Base-by-base conservation (phyloP, 208 protist genomes). In the Plasmodiophora brassicae region DNA sequence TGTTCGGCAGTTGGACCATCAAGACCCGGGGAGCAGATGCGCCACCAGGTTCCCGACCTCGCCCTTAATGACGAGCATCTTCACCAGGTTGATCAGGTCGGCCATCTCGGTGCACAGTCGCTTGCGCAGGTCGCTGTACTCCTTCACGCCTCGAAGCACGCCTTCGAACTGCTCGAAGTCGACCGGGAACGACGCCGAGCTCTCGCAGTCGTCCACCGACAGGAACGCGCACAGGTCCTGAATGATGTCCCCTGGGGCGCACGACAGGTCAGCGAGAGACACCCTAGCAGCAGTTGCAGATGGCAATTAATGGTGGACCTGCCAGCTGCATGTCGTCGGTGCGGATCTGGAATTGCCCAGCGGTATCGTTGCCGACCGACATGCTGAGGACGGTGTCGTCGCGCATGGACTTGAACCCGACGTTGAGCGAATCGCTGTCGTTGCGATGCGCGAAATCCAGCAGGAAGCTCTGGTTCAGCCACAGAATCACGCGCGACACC, bases 61-160 rank as follows among this genome's bases (percentile, higher is more conserved):
- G 38, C 95, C 96, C 50, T 93, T 92, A 44, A 96, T 93, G 32
- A 97, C 93, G 50, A 97, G 88, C 46, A 94, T 92, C 90, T 97
- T 97, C n/a, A 97, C 89, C 5, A 91, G 90, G 22, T 94, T 89
- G 8, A 95, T 94, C 0, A 90, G 91, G 88, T 97, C 96, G 0
- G 96, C 96, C 94, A 98, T 97, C 88, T 97, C 95, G 0, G 94
- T 93, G 71, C 93, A 96, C 45, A 98, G 92, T 91, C 95, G 94
- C 90, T 95, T 86, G 20, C 96, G 93, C 35, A 95, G 92, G 32
- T 89, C 91, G 90, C 96, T 96, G 89, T 94, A 94, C 54, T 94
- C 94, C 10, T 96, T 93, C n/a, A 98, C 94, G 45, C 91, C 57
- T 45, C 92, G 57, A 60, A 97, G 45, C 10, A 88, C 50, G 32